phyloP scores from a whole-genome alignment of 371 early-diverging fungal genomes.

The Paraphysoderma sedebokerense region DNA sequence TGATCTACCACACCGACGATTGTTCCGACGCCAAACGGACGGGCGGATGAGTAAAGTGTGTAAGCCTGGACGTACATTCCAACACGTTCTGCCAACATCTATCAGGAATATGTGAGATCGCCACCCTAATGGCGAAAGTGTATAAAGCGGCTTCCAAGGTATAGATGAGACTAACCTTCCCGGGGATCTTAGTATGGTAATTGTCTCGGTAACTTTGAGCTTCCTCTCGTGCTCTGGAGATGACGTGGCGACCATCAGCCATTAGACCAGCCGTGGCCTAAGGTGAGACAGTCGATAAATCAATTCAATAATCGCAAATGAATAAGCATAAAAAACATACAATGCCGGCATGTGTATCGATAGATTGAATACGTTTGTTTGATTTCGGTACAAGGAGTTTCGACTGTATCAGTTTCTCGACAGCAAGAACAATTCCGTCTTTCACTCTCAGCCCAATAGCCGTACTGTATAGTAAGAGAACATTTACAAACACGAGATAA shows the following conservation, averaged over 20 bases:
- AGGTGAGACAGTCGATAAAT: neutral
- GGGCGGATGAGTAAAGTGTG: constrained; percentile 90
- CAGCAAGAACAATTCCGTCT: constrained; percentile 90
- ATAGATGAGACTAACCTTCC: constrained; percentile 32
- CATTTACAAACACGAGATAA: neutral
- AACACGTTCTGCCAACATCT: constrained; percentile 82
- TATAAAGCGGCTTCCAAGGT: neutral
- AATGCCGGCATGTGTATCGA: constrained; percentile 82
- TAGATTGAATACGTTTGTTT: constrained; percentile 81
- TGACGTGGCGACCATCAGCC: constrained; percentile 87
- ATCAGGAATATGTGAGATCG: neutral
- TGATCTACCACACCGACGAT: constrained; percentile 63
- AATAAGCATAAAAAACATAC: constrained; percentile 24
- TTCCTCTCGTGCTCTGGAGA: constrained; percentile 81
- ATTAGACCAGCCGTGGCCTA: constrained; percentile 84
- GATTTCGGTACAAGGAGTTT: constrained; percentile 82
- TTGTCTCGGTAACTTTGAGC: constrained; percentile 72
- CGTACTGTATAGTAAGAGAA: constrained; percentile 34
- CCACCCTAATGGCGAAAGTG: neutral
- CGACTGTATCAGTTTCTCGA: constrained; percentile 87
- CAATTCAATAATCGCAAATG: neutral
- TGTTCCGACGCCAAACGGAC: constrained; percentile 86
- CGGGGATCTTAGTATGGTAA: constrained; percentile 67
- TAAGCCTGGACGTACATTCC: constrained; percentile 87
- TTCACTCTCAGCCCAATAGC: constrained; percentile 84